These are phyloP conservation scores for Amphirosellinia nigrospora DNA, from an alignment of 495 filamentous ascomycete species.

Conservation along the genomic window DNA sequence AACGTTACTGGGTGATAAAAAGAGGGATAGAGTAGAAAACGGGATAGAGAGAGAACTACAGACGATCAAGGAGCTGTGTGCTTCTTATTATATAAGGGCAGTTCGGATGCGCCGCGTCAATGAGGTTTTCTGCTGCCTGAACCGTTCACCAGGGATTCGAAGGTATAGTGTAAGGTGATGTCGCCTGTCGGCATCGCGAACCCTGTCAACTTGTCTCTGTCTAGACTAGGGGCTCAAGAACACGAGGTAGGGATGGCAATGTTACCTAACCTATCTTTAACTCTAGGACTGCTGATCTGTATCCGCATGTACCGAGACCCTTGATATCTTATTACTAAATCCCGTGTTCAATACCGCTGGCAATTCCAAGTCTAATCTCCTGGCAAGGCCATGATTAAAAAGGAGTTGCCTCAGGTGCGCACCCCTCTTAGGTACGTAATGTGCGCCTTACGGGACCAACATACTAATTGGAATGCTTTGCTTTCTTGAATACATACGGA, in stretches of 20 bases:
- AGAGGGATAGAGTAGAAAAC: constrained; percentile 14
- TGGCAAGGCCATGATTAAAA: no score
- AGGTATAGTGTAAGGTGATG: constrained; percentile 2
- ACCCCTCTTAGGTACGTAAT: no score
- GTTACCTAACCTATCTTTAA: constrained; percentile 13
- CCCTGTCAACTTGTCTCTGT: constrained; percentile 15
- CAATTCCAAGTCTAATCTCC: no score
- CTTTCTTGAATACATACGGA: no score
- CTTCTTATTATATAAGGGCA: constrained; percentile 15
- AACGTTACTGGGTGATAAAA: background rate
- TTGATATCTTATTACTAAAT: constrained; percentile 18
- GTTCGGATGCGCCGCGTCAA: constrained; percentile 8
- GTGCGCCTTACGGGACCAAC: no score
- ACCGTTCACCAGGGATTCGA: constrained; percentile 7
- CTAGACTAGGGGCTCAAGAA: constrained; percentile 11
- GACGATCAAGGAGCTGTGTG: background rate
- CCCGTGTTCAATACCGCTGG: constrained; percentile 14
- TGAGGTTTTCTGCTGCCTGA: constrained; percentile 10
- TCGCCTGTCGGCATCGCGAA: background rate
- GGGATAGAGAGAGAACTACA: constrained; percentile 12
- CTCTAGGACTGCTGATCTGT: constrained; percentile 3
- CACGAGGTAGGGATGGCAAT: constrained; percentile 15
- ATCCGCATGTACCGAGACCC: constrained; percentile 16
- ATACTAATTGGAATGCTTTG: no score
- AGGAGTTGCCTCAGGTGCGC: no score